phyloP scores from a whole-genome alignment of 2,329 filamentous ascomycete species.

The Aspergillus piperis region DNA sequence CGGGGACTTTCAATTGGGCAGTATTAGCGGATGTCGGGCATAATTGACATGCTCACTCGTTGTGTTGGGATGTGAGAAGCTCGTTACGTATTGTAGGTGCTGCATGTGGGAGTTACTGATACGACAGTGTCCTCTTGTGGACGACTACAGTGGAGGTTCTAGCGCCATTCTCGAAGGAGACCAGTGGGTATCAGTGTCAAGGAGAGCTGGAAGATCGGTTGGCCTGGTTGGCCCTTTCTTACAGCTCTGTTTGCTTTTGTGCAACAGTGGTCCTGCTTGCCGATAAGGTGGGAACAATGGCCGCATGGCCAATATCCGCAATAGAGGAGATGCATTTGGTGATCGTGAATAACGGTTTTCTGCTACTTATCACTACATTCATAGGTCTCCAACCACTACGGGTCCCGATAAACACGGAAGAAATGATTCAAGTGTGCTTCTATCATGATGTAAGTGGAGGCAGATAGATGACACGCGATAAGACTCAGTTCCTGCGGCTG shows the following conservation, averaged over 20 bases:
- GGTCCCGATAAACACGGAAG: not conserved
- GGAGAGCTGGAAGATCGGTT: not conserved
- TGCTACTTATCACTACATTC: no score
- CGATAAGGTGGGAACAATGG: not conserved
- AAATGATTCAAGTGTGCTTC: not conserved
- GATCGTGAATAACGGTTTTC: no score
- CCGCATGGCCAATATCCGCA: not conserved
- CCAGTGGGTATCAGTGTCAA: not conserved
- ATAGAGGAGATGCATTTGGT: no score
- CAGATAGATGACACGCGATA: not conserved
- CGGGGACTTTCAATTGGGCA: no score
- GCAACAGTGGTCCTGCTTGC: not conserved
- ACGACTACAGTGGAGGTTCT: not conserved
- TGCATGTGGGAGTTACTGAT: no score
- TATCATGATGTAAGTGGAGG: not conserved
- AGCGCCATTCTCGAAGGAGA: not conserved
- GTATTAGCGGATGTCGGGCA: no score
- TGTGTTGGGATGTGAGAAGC: no score
- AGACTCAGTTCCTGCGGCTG: not conserved
- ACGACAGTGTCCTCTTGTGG: not conserved
- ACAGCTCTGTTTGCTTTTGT: not conserved
- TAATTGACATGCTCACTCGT: no score
- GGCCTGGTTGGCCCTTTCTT: not conserved
- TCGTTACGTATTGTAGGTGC: no score
- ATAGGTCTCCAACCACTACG: no score